Percentiles rank a stretch among this genome's conserved stretches.
Evolutionary conservation across 1,284 basidiomycete species (phyloP).

Genomic region (Fomitiporia mediterranea): DNA sequence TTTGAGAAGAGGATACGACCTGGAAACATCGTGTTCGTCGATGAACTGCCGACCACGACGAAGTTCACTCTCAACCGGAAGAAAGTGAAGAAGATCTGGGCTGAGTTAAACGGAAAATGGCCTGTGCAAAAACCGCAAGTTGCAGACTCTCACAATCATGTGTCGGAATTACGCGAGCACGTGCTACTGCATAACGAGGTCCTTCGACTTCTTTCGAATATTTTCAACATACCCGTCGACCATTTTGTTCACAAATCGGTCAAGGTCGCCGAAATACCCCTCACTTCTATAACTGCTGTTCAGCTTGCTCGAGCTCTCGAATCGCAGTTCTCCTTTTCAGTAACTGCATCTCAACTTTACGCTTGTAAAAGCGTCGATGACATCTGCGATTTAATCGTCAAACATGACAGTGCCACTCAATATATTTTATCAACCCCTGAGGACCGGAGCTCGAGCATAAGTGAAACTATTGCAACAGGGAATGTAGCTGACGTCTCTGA

Average conservation of each 20-base stretch:
- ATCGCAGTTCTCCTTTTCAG: conserved; percentile 4
- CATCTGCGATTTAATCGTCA: neutral
- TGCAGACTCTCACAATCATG: neutral
- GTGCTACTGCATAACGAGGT: neutral
- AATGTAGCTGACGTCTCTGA: neutral
- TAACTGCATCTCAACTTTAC: conserved; percentile 16
- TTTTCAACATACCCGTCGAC: conserved; percentile 5
- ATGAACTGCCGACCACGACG: conserved; percentile 19
- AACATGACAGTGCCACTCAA: neutral
- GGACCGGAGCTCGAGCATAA: neutral
- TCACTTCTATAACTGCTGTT: conserved; percentile 12
- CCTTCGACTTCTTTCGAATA: conserved; percentile 7
- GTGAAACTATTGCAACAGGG: neutral
- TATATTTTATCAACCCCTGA: no score
- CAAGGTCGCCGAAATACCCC: neutral
- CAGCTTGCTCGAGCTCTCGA: conserved; percentile 16
- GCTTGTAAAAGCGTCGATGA: conserved; percentile 7
- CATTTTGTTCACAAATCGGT: neutral
- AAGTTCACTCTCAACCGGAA: conserved; percentile 22
- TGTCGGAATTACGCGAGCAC: neutral
- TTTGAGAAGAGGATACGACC: conserved; percentile 20
- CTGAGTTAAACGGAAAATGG: conserved; percentile 2
- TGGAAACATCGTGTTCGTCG: conserved; percentile 20
- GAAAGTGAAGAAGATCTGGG: conserved; percentile 15
- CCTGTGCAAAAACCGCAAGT: neutral